Conservation (phyloP, 345 rosid genomes). For the Balakata baccata region DNA sequence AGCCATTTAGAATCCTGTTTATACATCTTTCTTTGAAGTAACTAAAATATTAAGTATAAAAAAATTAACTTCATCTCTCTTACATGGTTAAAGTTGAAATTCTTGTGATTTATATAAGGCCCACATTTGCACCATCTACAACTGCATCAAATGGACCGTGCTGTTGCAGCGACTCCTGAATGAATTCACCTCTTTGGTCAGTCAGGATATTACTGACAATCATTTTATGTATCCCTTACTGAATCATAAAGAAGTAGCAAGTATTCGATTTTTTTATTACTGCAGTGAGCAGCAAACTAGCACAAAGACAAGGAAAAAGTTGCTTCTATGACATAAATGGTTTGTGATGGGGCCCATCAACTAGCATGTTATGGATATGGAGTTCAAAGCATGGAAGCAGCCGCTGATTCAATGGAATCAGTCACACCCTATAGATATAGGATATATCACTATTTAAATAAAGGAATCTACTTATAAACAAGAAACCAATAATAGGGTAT, state of each 20-base stretch:
- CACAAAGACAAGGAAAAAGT: neutral
- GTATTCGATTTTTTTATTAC: constrained; percentile 4
- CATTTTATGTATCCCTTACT: constrained; percentile 15
- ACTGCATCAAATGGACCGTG: constrained; percentile 97
- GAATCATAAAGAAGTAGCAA: constrained; percentile 14
- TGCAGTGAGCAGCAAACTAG: neutral
- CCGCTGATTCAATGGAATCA: neutral
- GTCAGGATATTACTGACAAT: constrained; percentile 16
- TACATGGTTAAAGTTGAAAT: constrained; percentile 71
- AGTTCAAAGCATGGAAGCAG: neutral
- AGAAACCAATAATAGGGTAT: neutral
- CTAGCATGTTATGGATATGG: neutral
- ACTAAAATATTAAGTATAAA: constrained; percentile 5
- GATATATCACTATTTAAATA: neutral
- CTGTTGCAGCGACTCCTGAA: constrained; percentile 72
- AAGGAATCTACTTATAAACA: neutral
- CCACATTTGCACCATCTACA: constrained; percentile 83
- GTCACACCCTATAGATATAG: neutral
- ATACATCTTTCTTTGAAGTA: constrained; percentile 5
- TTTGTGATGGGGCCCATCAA: neutral
- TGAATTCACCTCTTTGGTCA: constrained; percentile 25
- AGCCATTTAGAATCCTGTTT: constrained; percentile 8
- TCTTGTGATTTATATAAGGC: constrained; percentile 50
- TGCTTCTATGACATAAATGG: too few relatives aligned
- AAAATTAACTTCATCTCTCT: neutral